Evolutionary conservation across 75 land plant species (phyloP).

Genomic region (Cunninghamia lanceolata): DNA sequence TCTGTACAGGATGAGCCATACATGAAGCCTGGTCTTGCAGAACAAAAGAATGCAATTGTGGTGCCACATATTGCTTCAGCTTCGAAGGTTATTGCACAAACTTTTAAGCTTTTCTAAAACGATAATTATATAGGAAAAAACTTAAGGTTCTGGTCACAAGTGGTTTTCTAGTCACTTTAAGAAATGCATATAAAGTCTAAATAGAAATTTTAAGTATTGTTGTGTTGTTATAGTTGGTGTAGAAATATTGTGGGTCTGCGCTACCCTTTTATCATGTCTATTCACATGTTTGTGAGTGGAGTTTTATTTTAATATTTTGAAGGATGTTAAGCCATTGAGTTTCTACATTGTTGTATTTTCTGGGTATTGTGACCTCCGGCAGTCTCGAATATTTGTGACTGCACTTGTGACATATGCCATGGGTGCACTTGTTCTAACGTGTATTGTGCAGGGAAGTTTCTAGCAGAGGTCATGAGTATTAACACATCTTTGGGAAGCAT

Average conservation of each 20-base stretch:
- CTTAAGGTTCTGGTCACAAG: not conserved
- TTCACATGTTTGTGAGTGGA: not conserved
- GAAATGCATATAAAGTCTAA: not conserved
- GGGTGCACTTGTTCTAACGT: not conserved
- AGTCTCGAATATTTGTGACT: not conserved
- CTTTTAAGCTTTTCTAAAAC: not conserved
- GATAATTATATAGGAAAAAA: not conserved
- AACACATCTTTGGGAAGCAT: not conserved
- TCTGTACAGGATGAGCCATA: slow-evolving; percentile 82
- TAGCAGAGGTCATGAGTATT: not conserved
- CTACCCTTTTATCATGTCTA: not conserved
- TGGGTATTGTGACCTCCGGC: not conserved
- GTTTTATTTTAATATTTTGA: not conserved
- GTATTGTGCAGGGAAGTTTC: not conserved
- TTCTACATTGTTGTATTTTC: not conserved
- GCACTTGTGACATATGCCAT: not conserved
- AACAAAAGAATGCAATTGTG: slow-evolving; percentile 82
- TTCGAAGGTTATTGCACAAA: slow-evolving; percentile 63
- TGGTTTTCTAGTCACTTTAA: not conserved
- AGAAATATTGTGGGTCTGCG: not conserved
- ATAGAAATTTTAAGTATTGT: not conserved
- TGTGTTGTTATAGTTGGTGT: not conserved
- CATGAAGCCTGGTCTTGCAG: slow-evolving; percentile 98
- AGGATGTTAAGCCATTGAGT: not conserved
- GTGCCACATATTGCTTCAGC: slow-evolving; percentile 99